A percentile compares a stretch with the other conserved stretches of the same genome.
Conservation (phyloP, 257 asterid species). For the Lycium ferocissimum region DNA sequence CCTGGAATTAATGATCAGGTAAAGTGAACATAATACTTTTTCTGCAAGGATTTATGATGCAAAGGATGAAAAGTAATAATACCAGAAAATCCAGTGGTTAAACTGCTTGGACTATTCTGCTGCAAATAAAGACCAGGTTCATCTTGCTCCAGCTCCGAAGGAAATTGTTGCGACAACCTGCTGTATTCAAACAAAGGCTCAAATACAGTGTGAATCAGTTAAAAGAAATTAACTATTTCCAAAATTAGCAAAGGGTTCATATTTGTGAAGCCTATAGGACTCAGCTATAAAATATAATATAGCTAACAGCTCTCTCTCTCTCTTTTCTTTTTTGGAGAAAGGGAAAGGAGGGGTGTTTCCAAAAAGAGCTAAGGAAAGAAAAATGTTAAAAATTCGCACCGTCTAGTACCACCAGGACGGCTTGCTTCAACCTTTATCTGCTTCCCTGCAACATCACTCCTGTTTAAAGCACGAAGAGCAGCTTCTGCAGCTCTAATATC, state of each 20-base stretch:
- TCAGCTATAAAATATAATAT: background rate
- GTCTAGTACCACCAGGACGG: slow-evolving; percentile 70
- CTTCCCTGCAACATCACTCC: slow-evolving; percentile 87
- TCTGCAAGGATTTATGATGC: slow-evolving; percentile 32
- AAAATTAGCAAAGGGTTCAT: background rate
- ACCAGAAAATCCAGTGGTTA: slow-evolving; percentile 80
- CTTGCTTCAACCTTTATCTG: slow-evolving; percentile 79
- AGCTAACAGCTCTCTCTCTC: background rate
- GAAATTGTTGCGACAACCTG: slow-evolving; percentile 67
- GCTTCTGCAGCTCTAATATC: slow-evolving; percentile 96
- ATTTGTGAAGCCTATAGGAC: slow-evolving; percentile 10
- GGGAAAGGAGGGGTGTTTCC: background rate
- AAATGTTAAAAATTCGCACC: slow-evolving; percentile 52
- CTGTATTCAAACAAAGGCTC: slow-evolving; percentile 33
- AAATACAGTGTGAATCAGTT: slow-evolving; percentile 23
- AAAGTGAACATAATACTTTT: slow-evolving; percentile 33
- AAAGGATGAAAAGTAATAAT: slow-evolving; percentile 39
- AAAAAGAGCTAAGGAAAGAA: slow-evolving; percentile 5
- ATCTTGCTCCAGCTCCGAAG: slow-evolving; percentile 74
- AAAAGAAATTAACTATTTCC: background rate
- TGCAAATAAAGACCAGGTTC: slow-evolving; percentile 63
- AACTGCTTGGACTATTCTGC: slow-evolving; percentile 61
- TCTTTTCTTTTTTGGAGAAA: background rate
- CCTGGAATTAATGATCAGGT: slow-evolving; percentile 51
- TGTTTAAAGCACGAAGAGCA: slow-evolving; percentile 80